Conservation (phyloP, 768 basidiomycete species). For the Suillus fuscotomentosus region DNA sequence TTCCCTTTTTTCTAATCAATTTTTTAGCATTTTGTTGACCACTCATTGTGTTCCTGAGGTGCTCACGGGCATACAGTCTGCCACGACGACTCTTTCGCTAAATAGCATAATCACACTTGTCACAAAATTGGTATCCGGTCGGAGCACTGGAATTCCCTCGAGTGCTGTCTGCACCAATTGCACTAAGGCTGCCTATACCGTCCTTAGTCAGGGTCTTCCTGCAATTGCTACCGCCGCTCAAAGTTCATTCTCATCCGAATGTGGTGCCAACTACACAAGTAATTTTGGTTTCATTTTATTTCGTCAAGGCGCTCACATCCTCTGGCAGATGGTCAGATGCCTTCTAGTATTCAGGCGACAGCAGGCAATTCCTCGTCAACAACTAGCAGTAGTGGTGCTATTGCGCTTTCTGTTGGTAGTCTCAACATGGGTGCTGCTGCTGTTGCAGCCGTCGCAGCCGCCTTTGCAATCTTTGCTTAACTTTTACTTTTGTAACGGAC, state of each 20-base stretch:
- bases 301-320: constrained; percentile 1
- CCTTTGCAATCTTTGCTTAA: constrained; percentile 36
- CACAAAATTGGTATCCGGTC: constrained; percentile 9
- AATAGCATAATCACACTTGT: constrained; percentile 17
- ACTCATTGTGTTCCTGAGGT: constrained; percentile 58
- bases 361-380: constrained; percentile 22
- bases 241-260: constrained; percentile 32
- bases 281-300: constrained; percentile 15
- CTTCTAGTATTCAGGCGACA: constrained; percentile 23
- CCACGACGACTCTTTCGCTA: constrained; percentile 21
- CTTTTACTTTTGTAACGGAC: constrained; percentile 1
- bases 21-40: constrained; percentile 32
- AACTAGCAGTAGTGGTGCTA: constrained; percentile 18
- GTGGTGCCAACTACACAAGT: constrained; percentile 57
- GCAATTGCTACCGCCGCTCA: constrained; percentile 25
- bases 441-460: constrained; percentile 32
- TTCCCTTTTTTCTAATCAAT: not conserved
- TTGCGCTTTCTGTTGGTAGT: constrained; percentile 19
- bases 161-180: constrained; percentile 56
- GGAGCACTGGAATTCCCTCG: constrained; percentile 17
- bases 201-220: constrained; percentile 37
- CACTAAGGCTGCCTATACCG: constrained; percentile 49
- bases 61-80: constrained; percentile 49
- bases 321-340: constrained; percentile 29
- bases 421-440: constrained; percentile 25